Evolutionary conservation across 768 basidiomycete species (phyloP), one percentile per base, ranked within the genome.

Genomic region (Mycena crocata): DNA sequence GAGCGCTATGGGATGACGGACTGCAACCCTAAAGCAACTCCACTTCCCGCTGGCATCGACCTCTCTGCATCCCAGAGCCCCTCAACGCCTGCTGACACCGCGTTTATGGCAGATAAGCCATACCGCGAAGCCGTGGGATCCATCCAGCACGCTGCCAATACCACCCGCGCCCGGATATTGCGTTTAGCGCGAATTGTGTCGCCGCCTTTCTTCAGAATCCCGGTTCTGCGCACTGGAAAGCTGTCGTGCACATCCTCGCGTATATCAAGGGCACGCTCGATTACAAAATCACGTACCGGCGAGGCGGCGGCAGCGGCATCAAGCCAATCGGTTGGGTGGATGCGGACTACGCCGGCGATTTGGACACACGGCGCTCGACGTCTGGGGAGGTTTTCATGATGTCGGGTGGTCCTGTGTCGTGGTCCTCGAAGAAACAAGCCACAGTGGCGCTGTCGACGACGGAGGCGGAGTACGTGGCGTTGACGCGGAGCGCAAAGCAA

Each of bases 191-290:
- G 0, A 59, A 62, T 3, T 28, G 66, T 0, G 65, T 78, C 0
- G 66, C 75, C 0, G 66, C 71, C 0, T 77, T 73, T 61, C 54
- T 66, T 24, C 44, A 46, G 2, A 74, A 77, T 49, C 78, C 79
- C 5, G 74, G 76, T 0, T 48, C 64, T 0, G 65, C 55, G 0
- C 83, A 84, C 64, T 82, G 80, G 81, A 70, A 74, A 2, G 80
- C 80, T 1, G 71, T 80, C n/a, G 72, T 78, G 32, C 79, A 79
- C 52, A 34, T 83, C 31, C 67, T 81, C 13, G n/a, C n/a, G n/a
- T n/a, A n/a, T n/a, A n/a, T n/a, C n/a, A n/a, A n/a, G n/a, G n/a
- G n/a, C n/a, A n/a, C n/a, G n/a, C n/a, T n/a, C n/a, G n/a, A n/a
- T n/a, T n/a, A n/a, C n/a, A n/a, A n/a, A n/a, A n/a, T n/a, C n/a